phyloP scores from a whole-genome alignment of 306 rosid species.

The Hippophae tibetana region DNA sequence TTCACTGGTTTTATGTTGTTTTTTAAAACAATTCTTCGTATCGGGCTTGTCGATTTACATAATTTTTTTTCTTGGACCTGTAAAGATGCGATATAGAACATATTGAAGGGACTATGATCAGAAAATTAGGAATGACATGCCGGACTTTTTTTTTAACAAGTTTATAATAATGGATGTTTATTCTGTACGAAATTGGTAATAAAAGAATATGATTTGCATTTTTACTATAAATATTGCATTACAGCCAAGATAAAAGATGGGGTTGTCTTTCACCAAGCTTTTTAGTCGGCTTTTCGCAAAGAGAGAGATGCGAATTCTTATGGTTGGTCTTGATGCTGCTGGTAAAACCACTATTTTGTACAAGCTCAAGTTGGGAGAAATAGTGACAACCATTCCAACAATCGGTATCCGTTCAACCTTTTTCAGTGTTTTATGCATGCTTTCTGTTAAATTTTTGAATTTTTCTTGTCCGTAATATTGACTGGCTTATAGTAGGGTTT shows the following conservation, averaged over 20 bases:
- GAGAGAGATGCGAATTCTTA: slow-evolving; percentile 52
- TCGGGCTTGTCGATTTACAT: too few species aligned
- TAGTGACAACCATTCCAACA: slow-evolving; percentile 67
- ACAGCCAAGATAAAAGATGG: slow-evolving; percentile 42
- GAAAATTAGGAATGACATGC: too few species aligned
- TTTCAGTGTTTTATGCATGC: neutral
- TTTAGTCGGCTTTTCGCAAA: slow-evolving; percentile 70
- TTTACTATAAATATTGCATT: slow-evolving; percentile 12
- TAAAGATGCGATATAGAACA: too few species aligned
- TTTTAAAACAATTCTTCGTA: too few species aligned
- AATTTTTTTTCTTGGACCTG: too few species aligned
- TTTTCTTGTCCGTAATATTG: neutral
- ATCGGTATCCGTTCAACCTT: slow-evolving; percentile 33
- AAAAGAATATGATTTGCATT: neutral
- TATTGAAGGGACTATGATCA: too few species aligned
- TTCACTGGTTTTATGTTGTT: too few species aligned
- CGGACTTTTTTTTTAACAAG: too few species aligned
- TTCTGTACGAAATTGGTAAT: too few species aligned
- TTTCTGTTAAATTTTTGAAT: neutral
- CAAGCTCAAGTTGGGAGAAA: slow-evolving; percentile 71
- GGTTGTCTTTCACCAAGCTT: slow-evolving; percentile 57
- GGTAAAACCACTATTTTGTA: slow-evolving; percentile 70
- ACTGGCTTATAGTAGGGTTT: neutral
- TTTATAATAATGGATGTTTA: too few species aligned
- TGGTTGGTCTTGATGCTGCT: slow-evolving; percentile 48